Percentiles rank a stretch among this genome's conserved stretches.
These are phyloP conservation scores for Cryptococcus maquisensis DNA, from an alignment of 1,284 basidiomycete species.

Conservation along the genomic window DNA sequence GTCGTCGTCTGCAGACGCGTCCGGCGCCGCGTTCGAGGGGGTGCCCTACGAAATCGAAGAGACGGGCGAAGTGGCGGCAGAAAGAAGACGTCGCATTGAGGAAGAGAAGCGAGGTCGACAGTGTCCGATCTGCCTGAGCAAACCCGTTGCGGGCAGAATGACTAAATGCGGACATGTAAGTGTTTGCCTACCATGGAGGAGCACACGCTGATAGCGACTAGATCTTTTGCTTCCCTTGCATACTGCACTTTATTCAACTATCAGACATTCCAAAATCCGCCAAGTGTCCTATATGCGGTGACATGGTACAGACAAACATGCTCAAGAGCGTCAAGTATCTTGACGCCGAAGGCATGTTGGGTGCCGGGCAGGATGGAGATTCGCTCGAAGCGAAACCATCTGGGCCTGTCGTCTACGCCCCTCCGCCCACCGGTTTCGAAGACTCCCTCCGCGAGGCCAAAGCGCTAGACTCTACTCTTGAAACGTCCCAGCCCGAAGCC, in stretches of 20 bases:
- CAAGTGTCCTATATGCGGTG: conserved; percentile 93
- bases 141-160: conserved; percentile 89
- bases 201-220: conserved; percentile 33
- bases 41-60: conserved; percentile 24
- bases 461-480: neutral
- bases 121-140: conserved; percentile 86
- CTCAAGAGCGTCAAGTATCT: conserved; percentile 78
- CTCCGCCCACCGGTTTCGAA: neutral
- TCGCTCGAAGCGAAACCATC: neutral
- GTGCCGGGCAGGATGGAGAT: conserved; percentile 23
- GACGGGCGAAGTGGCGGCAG: conserved; percentile 35
- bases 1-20: neutral
- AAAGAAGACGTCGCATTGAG: conserved; percentile 34
- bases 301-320: conserved; percentile 83
- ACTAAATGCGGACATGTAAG: conserved; percentile 94
- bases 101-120: conserved; percentile 53
- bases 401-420: neutral
- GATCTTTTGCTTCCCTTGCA: conserved; percentile 87
- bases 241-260: conserved; percentile 82
- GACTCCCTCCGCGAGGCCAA: neutral
- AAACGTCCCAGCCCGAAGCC: neutral
- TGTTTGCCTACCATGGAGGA: conserved; percentile 23
- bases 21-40: conserved; percentile 20
- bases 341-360: conserved; percentile 39
- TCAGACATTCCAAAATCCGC: conserved; percentile 77